These are phyloP conservation scores for Rhynchospora tenuis DNA, from an alignment of 176 grass and related monocot genomes.

Conservation along the genomic window DNA sequence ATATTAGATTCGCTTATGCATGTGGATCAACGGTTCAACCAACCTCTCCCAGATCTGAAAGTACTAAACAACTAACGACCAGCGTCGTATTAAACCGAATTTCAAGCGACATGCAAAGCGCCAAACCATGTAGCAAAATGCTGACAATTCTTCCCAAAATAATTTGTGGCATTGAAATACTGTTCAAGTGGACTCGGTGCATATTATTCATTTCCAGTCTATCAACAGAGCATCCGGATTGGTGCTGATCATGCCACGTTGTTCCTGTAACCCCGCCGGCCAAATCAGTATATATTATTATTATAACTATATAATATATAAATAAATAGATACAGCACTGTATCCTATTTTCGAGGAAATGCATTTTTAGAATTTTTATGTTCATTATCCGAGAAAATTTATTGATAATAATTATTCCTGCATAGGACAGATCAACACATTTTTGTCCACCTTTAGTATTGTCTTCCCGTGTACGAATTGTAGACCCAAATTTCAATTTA, in stretches of 20 bases:
- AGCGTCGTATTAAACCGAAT: not conserved
- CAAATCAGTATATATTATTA: not conserved
- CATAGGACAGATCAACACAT: not conserved
- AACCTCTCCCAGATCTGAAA: not conserved
- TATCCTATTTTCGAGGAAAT: not conserved
- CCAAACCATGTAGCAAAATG: not conserved
- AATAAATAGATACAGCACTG: not conserved
- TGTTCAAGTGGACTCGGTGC: not conserved
- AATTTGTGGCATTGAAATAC: not conserved
- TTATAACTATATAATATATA: not conserved
- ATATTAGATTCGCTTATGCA: not conserved
- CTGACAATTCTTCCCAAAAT: not conserved
- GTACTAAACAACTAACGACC: not conserved
- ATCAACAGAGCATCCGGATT: not conserved
- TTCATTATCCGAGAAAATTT: not conserved
- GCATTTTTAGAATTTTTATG: not conserved
- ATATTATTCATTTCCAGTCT: not conserved
- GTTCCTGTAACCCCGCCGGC: not conserved
- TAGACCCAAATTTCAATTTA: not conserved
- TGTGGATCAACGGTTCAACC: not conserved
- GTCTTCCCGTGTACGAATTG: not conserved
- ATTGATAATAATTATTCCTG: not conserved
- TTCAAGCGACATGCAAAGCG: not conserved
- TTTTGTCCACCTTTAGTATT: not conserved
- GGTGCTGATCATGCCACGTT: not conserved